Evolutionary conservation across 192 early-diverging fungal genomes (phyloP).

Genomic region (Podila clonocystis): DNA sequence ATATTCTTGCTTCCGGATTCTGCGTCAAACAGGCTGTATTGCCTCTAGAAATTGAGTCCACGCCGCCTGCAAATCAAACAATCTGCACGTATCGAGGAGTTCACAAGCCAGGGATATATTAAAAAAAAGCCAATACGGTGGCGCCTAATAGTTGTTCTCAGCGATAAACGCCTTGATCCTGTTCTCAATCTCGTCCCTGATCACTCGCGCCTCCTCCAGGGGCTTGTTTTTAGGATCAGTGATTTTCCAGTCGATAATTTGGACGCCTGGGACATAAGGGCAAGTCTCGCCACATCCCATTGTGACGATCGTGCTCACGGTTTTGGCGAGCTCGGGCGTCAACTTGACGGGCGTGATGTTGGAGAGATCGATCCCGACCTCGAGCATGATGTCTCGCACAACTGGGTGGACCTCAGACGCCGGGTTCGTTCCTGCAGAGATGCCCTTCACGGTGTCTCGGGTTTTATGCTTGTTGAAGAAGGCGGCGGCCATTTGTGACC

Average conservation of each 20-base stretch:
- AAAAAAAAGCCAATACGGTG: neutral
- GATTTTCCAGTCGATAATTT: slow-evolving; percentile 35
- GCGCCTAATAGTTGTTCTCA: slow-evolving; percentile 32
- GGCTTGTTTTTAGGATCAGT: slow-evolving; percentile 35
- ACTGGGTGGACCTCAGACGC: slow-evolving; percentile 35
- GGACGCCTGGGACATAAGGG: slow-evolving; percentile 39
- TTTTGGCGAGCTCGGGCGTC: slow-evolving; percentile 38
- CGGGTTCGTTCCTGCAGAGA: slow-evolving; percentile 44
- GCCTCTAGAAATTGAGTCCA: neutral
- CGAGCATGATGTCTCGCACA: slow-evolving; percentile 36
- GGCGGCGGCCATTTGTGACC: slow-evolving; percentile 40
- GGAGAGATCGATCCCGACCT: slow-evolving; percentile 34
- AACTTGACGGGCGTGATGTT: slow-evolving; percentile 37
- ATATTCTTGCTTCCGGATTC: neutral
- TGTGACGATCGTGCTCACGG: slow-evolving; percentile 31
- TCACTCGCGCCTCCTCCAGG: slow-evolving; percentile 26
- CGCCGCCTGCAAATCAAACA: neutral
- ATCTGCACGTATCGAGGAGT: too few species aligned
- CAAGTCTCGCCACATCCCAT: slow-evolving; percentile 41
- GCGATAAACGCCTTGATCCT: slow-evolving; percentile 31
- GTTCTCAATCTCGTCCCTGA: slow-evolving; percentile 37
- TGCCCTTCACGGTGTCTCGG: slow-evolving; percentile 27
- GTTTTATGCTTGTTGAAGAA: slow-evolving; percentile 49
- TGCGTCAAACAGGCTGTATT: too few species aligned
- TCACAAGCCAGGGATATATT: too few species aligned